Evolutionary conservation across 140 eudicot species (phyloP), one percentile per base, ranked within the genome.

Genomic region (Bidens hawaiensis): DNA sequence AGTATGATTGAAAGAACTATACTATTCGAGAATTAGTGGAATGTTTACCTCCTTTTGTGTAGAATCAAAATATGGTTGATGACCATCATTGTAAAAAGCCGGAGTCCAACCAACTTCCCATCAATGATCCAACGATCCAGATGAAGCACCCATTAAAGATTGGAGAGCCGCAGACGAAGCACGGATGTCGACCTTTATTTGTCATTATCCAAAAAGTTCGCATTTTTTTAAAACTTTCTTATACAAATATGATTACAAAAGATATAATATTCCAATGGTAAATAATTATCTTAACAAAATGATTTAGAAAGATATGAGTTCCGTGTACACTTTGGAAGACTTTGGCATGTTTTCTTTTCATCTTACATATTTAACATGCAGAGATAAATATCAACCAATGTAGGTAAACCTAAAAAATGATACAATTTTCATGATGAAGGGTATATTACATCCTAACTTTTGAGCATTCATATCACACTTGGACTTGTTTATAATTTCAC

Each of bases 101-200:
- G 88, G 76, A 7, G 96, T 84, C 99, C 96, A 93, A 73, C 99
- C 99, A 82, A 93, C 83, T 79, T 93, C 99, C 99, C 99, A 93
- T 17, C 87, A 62, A 70, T 83, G 78, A 58, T 78, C 98, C 61
- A 64, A 10, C 43, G 98, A 81, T 41, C 89, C 89, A 69, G 88
- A 80, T 52, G 96, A 79, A 26, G 28, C 67, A 62, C 83, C 93
- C 34, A 88, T 64, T 33, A 93, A 77, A 22, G 96, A 82, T 52
- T 82, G 82, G n/a, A 93, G 78, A 26, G 96, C 87, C 55, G 30
- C 36, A 68, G 89, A 81, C 49, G 96, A 79, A 27, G 33, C 69
- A 5, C 93, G 94, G 71, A 88, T 76, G 51, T 93, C 83, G 16
- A 93, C 71, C 96, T 93, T 76, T 69, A 70, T 1, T 67, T n/a